Evolutionary conservation across 2,329 filamentous ascomycete genomes (phyloP).

Genomic region (Fonsecaea pedrosoi): DNA sequence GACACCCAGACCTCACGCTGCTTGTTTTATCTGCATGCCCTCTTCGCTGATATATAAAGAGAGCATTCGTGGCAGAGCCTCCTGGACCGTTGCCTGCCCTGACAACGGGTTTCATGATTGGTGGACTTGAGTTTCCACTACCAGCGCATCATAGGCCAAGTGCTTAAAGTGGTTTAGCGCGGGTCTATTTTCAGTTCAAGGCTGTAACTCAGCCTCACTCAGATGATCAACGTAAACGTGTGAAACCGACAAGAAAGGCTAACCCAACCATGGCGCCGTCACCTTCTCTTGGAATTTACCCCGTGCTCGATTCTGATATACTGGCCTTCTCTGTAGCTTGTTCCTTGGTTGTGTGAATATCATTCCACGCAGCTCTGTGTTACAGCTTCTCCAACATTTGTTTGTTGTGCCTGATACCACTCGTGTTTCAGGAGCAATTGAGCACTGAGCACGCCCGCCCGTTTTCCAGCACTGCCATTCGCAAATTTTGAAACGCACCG

Average conservation of each 20-base stretch:
- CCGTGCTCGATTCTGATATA: background rate
- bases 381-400: background rate
- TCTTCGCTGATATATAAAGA: background rate
- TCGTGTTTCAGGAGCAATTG: background rate
- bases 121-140: background rate
- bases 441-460: background rate
- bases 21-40: background rate
- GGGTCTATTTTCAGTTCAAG: background rate
- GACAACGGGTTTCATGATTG: background rate
- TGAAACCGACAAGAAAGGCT: slow-evolving; percentile 5
- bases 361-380: background rate
- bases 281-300: background rate
- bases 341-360: background rate
- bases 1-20: background rate
- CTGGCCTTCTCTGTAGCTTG: background rate
- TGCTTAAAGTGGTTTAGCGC: background rate
- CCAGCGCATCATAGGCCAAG: background rate
- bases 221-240: background rate
- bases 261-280: background rate
- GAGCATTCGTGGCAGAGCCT: background rate
- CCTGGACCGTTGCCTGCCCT: background rate
- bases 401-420: background rate
- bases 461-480: background rate
- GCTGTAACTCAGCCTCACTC: background rate
- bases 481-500: background rate